A percentile compares a stretch with the other conserved stretches of the same genome.
These are phyloP conservation scores for Solidago caesia DNA, from an alignment of 129 eudicot species.

Conservation along the genomic window DNA sequence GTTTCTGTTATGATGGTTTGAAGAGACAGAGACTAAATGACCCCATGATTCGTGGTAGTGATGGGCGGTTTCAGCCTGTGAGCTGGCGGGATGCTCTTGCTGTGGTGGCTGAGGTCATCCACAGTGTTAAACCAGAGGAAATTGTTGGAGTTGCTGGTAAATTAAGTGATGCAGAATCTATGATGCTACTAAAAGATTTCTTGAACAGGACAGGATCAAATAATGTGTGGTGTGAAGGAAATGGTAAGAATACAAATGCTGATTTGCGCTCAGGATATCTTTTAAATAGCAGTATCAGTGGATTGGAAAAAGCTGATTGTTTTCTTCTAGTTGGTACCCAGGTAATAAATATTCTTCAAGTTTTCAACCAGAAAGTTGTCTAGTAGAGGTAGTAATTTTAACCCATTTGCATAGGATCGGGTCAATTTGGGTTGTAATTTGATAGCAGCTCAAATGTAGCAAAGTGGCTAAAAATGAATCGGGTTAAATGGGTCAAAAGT, in stretches of 20 bases:
- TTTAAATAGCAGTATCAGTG: constrained; percentile 71
- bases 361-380: not conserved
- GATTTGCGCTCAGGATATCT: constrained; percentile 89
- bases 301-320: constrained; percentile 88
- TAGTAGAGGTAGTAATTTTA: not conserved
- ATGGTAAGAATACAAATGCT: constrained; percentile 68
- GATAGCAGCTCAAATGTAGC: not conserved
- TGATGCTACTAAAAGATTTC: constrained; percentile 89
- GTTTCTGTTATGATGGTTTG: constrained; percentile 93
- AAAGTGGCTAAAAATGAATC: no score
- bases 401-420: not conserved
- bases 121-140: constrained; percentile 73
- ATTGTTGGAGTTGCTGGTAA: constrained; percentile 97
- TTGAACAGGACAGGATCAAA: constrained; percentile 89
- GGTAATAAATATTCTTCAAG: constrained; percentile 45
- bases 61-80: constrained; percentile 85
- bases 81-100: constrained; percentile 98
- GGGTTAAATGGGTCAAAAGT: not conserved
- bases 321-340: constrained; percentile 95
- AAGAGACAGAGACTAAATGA: constrained; percentile 96
- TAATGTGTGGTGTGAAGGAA: constrained; percentile 90
- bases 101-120: constrained; percentile 84
- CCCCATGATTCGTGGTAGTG: constrained; percentile 93
- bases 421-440: not conserved
- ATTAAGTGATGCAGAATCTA: constrained; percentile 94